Conservation (phyloP, 352 stramenopile species). For the Elongisporangium undulatum region DNA sequence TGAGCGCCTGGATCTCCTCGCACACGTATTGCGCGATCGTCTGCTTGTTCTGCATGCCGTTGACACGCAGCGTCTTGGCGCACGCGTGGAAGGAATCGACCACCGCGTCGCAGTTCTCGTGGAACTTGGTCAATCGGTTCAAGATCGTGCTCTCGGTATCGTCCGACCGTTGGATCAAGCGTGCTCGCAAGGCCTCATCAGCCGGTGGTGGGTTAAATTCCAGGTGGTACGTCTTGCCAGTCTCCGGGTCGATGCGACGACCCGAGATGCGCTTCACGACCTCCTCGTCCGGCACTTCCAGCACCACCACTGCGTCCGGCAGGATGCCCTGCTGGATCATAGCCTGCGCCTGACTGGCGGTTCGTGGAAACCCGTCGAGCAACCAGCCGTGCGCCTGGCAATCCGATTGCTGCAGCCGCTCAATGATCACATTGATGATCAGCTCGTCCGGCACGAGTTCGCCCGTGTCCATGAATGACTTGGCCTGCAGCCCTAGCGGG, state of each 20-base stretch:
- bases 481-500: constrained; percentile 25
- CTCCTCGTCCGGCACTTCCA: constrained; percentile 94
- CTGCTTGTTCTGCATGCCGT: constrained; percentile 43
- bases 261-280: constrained; percentile 96
- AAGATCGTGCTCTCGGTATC: constrained; percentile 92
- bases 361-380: constrained; percentile 92
- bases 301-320: constrained; percentile 88
- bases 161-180: constrained; percentile 87
- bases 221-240: constrained; percentile 94
- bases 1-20: constrained; percentile 28
- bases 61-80: constrained; percentile 33
- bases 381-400: constrained; percentile 84
- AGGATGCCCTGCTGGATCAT: constrained; percentile 81
- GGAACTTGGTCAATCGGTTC: constrained; percentile 85
- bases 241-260: constrained; percentile 92
- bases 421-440: constrained; percentile 46
- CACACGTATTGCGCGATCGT: constrained; percentile 27
- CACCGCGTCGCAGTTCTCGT: constrained; percentile 66
- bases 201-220: constrained; percentile 91
- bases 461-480: constrained; percentile 37
- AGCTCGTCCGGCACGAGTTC: constrained; percentile 46
- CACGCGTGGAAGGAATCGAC: constrained; percentile 26
- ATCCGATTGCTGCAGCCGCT: constrained; percentile 79
- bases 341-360: constrained; percentile 71
- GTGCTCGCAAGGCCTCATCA: constrained; percentile 55